Evolutionary conservation across 2,329 filamentous ascomycete species (phyloP).

Genomic region (Nemania sp.): DNA sequence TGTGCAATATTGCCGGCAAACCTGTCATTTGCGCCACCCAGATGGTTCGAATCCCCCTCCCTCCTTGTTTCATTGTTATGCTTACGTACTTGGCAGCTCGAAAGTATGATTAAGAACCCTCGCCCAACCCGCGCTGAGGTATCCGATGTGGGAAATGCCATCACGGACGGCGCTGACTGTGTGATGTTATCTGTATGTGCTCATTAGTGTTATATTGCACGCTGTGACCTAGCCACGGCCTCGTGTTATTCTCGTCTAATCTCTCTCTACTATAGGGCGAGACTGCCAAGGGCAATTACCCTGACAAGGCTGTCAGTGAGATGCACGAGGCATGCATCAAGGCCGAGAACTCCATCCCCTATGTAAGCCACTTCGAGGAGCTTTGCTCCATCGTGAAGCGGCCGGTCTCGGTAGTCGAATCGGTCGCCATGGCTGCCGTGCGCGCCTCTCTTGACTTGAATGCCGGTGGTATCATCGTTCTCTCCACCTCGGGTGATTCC

Average conservation of each 20-base stretch:
- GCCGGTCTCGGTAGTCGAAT: constrained; percentile 89
- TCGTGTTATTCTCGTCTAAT: constrained; percentile 7
- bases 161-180: constrained; percentile 97
- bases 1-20: constrained; percentile 99
- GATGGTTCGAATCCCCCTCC: constrained; percentile 67
- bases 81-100: constrained; percentile 62
- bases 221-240: not conserved
- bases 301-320: constrained; percentile 90
- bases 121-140: constrained; percentile 98
- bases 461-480: constrained; percentile 93
- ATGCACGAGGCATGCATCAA: constrained; percentile 98
- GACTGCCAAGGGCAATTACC: constrained; percentile 98
- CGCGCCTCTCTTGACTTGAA: constrained; percentile 96
- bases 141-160: constrained; percentile 97
- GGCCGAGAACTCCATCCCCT: constrained; percentile 96
- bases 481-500: constrained; percentile 95
- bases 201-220: not conserved
- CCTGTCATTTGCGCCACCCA: constrained; percentile 98
- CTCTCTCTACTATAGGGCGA: constrained; percentile 70
- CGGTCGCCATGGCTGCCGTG: constrained; percentile 96
- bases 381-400: constrained; percentile 84
- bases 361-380: constrained; percentile 97
- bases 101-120: constrained; percentile 99
- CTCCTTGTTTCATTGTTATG: not conserved
- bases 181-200: constrained; percentile 85